Evolutionary conservation across 768 basidiomycete species (phyloP).

Genomic region (Phylloporus rhodoxanthus): DNA sequence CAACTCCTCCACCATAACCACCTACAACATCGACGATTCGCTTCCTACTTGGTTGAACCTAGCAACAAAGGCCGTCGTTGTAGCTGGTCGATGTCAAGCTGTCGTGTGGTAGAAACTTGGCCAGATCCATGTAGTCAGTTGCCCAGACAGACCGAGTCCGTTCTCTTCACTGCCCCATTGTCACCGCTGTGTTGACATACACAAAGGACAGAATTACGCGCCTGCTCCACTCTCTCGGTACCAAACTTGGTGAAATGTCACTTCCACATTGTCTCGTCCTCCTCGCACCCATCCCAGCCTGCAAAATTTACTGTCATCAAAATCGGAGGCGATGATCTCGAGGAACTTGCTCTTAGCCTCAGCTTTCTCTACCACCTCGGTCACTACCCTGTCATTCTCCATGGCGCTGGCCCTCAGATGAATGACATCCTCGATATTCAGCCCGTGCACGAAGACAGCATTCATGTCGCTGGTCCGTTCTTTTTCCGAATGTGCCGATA

Average conservation of each 20-base stretch:
- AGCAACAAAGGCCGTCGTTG: constrained; percentile 42
- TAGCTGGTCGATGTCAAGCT: constrained; percentile 41
- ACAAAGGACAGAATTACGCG: constrained; percentile 92
- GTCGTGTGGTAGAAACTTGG: constrained; percentile 33
- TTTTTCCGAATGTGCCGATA: background rate
- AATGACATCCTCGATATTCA: constrained; percentile 93
- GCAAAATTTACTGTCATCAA: constrained; percentile 98
- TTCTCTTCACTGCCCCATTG: constrained; percentile 8
- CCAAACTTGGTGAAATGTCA: constrained; percentile 94
- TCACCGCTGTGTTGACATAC: background rate
- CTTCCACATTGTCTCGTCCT: constrained; percentile 95
- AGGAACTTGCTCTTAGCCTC: constrained; percentile 90
- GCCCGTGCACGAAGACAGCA: constrained; percentile 96
- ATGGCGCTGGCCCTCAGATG: constrained; percentile 93
- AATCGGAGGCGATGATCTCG: constrained; percentile 89
- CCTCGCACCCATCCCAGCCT: constrained; percentile 80
- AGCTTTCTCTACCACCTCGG: constrained; percentile 97
- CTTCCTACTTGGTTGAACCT: constrained; percentile 29
- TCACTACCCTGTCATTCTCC: constrained; percentile 94
- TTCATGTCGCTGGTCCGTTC: constrained; percentile 83
- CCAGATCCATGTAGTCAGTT: constrained; percentile 50
- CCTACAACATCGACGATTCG: too few species aligned
- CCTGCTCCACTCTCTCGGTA: constrained; percentile 92
- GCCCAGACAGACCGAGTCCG: constrained; percentile 72
- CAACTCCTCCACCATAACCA: too few species aligned